Evolutionary conservation across 345 rosid species (phyloP).

Genomic region (Trapa bicornis): DNA sequence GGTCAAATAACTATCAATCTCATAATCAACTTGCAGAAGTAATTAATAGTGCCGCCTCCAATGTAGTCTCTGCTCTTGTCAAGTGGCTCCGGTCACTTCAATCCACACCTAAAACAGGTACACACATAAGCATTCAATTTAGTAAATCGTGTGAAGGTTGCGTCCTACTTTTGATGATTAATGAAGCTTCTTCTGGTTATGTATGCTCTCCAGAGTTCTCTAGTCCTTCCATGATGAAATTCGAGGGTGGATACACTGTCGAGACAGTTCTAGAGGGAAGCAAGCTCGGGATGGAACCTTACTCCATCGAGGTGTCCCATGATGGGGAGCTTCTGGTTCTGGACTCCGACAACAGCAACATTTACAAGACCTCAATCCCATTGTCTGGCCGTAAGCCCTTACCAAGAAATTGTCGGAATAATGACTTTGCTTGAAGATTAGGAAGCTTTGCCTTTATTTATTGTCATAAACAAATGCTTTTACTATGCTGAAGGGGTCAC

Average conservation of each 20-base stretch:
- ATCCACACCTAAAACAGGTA: conserved; percentile 62
- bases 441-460: conserved; percentile 7
- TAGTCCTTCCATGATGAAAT: conserved; percentile 85
- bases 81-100: conserved; percentile 91
- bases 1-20: background rate
- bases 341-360: conserved; percentile 78
- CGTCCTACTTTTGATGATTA: background rate
- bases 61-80: conserved; percentile 60
- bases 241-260: conserved; percentile 81
- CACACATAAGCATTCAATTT: background rate
- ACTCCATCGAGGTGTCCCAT: conserved; percentile 54
- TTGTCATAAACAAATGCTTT: background rate
- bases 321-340: conserved; percentile 76
- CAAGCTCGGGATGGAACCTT: conserved; percentile 82
- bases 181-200: conserved; percentile 5
- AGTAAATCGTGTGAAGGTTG: too few relatives aligned
- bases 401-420: background rate
- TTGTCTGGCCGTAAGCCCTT: conserved; percentile 60
- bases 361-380: conserved; percentile 74
- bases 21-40: conserved; percentile 38
- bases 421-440: conserved; percentile 27
- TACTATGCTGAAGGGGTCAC: background rate
- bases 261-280: conserved; percentile 98
- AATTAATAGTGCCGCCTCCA: conserved; percentile 61
- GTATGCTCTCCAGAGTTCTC: conserved; percentile 42